Percentiles rank a stretch among this genome's conserved stretches.
Evolutionary conservation across 371 early-diverging fungal species (phyloP).

Genomic region (Cokeromyces recurvatus): DNA sequence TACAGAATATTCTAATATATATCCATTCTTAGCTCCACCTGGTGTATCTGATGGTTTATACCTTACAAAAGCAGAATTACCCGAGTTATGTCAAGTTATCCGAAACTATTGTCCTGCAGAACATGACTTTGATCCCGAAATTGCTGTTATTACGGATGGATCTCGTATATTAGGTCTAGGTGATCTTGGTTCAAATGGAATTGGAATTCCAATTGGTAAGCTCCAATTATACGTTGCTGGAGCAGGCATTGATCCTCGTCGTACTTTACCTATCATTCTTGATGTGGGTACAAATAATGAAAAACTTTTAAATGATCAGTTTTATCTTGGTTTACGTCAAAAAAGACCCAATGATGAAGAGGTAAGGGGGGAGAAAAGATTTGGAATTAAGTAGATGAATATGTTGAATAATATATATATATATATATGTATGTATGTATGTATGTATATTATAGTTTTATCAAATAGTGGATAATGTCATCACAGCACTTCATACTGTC

Average conservation of each 20-base stretch:
- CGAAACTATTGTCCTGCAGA: constrained; percentile 52
- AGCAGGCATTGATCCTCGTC: constrained; percentile 84
- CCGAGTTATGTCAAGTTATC: constrained; percentile 63
- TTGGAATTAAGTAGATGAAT: neutral
- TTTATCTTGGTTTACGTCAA: constrained; percentile 80
- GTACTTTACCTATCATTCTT: constrained; percentile 81
- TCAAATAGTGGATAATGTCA: constrained; percentile 73
- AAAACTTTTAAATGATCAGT: constrained; percentile 70
- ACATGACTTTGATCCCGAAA: constrained; percentile 54
- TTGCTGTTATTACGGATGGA: constrained; percentile 92
- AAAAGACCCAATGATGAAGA: constrained; percentile 42
- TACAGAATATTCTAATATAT: constrained; percentile 82
- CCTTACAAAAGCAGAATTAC: constrained; percentile 61
- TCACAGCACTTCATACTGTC: constrained; percentile 61
- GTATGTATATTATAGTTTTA: constrained; percentile 50
- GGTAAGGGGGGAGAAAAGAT: constrained; percentile 1
- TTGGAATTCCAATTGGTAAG: constrained; percentile 93
- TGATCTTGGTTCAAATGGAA: constrained; percentile 88
- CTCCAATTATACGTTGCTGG: constrained; percentile 89
- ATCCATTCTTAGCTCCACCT: constrained; percentile 75
- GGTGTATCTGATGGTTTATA: constrained; percentile 80
- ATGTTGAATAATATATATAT: too few relatives aligned
- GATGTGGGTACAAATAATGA: constrained; percentile 91
- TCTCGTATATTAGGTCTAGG: constrained; percentile 92
- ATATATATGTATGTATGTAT: neutral